phyloP scores from a whole-genome alignment of 2,329 filamentous ascomycete species.

The Mycocentrospora acerina region DNA sequence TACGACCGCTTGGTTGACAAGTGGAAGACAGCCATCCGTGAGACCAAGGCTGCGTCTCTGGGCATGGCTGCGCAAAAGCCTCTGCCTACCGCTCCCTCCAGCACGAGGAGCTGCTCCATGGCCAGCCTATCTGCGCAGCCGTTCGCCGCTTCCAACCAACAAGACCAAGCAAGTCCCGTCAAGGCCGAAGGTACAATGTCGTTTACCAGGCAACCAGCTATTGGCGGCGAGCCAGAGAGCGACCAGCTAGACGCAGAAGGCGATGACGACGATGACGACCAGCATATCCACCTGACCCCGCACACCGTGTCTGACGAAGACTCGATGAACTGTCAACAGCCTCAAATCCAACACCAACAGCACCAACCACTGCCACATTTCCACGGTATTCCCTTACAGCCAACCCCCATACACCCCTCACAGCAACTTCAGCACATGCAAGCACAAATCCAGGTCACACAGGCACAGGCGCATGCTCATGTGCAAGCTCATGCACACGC shows the following conservation, averaged over 20 bases:
- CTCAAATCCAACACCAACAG: constrained; percentile 14
- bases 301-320: constrained; percentile 4
- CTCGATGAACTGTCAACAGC: constrained; percentile 18
- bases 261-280: constrained; percentile 40
- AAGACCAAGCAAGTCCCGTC: constrained; percentile 17
- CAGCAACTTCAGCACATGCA: constrained; percentile 31
- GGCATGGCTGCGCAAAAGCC: constrained; percentile 42
- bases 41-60: constrained; percentile 23
- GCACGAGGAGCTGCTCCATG: constrained; percentile 33
- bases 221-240: constrained; percentile 25
- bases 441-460: constrained; percentile 29
- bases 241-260: constrained; percentile 40
- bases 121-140: constrained; percentile 27
- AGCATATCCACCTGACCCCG: constrained; percentile 29
- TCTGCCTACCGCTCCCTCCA: constrained; percentile 20
- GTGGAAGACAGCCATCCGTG: constrained; percentile 40
- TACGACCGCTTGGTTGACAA: constrained; percentile 45
- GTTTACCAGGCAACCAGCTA: constrained; percentile 36
- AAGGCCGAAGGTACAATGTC: constrained; percentile 23
- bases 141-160: constrained; percentile 19
- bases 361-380: constrained; percentile 5
- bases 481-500: constrained; percentile 28
- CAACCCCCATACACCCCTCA: constrained; percentile 31
- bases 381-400: constrained; percentile 29
- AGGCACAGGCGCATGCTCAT: constrained; percentile 30